Base-by-base conservation (phyloP, 305 asterid genomes). In the Coffea humblotiana region DNA sequence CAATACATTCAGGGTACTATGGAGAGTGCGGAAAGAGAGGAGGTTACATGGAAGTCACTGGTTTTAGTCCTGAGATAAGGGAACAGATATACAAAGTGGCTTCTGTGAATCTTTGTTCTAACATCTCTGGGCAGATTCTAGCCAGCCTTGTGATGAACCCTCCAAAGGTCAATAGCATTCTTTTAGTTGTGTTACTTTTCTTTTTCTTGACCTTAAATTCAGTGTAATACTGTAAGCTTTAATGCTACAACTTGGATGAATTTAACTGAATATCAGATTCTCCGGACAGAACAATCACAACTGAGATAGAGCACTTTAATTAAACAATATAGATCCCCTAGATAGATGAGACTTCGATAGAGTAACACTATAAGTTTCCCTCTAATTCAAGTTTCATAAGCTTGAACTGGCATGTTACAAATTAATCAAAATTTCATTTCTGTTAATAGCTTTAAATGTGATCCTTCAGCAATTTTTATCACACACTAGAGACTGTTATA, bases 121-220 rank as follows among this genome's bases (percentile, higher is more conserved):
- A 96, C 85, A 92, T 94, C 83, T 96, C 98, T 23, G 97, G 99
- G 78, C 99, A 94, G 90, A 92, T 96, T 86, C 99, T 96, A 79
- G 93, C 98, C 23, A 96, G 98, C 86, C 98, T 96, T n/a, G 90
- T 96, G 85, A 94, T 96, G 99, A 94, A 80, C 82, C 97, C 98
- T 51, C 97, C 99, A 19, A 94, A 96, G 98, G 99, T 90, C 77
- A 66, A 82, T 32, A 70, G 19, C 70, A 65, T 11, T 40, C 73
- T 69, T 43, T 49, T 60, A 14, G 25, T 7, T 74, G 35, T 51
- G 70, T 45, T 16, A 8, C 72, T 79, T 4, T 64, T 65, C 14
- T 23, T n/a, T 25, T 63, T 54, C 15, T 13, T 23, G 43, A 56
- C 63, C 6, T 37, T 19, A n/a, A 37, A 12, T 6, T 61, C 71